These are phyloP conservation scores for Porphyra umbilicalis DNA, from an alignment of 31 red algal genomes.

Conservation along the genomic window DNA sequence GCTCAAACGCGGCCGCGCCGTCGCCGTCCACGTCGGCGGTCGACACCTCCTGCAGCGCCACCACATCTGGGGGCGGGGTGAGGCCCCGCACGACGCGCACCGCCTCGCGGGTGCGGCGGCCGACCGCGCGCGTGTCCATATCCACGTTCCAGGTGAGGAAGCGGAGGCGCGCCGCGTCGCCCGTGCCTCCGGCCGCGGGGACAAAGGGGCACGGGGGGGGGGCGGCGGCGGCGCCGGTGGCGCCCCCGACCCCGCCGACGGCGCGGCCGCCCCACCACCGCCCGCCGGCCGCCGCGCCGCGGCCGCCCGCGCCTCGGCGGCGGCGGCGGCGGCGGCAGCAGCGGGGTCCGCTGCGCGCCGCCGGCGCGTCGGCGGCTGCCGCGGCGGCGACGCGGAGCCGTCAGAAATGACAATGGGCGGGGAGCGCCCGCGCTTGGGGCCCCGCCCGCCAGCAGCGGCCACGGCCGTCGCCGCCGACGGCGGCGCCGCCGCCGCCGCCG, in stretches of 20 bases:
- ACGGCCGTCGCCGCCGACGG: neutral
- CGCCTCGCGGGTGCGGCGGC: neutral
- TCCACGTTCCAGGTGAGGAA: constrained; percentile 1
- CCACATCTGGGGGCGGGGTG: neutral
- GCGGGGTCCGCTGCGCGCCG: neutral
- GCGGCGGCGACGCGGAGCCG: neutral
- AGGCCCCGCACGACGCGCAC: neutral
- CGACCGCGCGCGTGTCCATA: neutral
- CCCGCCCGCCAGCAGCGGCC: neutral
- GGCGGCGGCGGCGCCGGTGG: neutral
- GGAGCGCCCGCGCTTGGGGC: neutral
- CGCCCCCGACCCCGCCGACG: neutral
- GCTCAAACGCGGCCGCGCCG: neutral
- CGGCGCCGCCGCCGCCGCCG: neutral
- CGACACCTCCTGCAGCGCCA: neutral
- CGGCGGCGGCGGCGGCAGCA: neutral
- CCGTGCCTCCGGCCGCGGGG: neutral
- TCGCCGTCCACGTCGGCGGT: neutral
- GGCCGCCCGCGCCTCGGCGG: too few relatives aligned
- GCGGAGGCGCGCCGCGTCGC: neutral
- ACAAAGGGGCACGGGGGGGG: neutral
- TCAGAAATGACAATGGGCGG: neutral
- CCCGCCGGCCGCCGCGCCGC: too few relatives aligned
- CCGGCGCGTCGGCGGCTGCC: neutral
- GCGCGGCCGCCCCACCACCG: too few relatives aligned